phyloP scores from a whole-genome alignment of 257 asterid genomes.

The Solanum dulcamara region DNA sequence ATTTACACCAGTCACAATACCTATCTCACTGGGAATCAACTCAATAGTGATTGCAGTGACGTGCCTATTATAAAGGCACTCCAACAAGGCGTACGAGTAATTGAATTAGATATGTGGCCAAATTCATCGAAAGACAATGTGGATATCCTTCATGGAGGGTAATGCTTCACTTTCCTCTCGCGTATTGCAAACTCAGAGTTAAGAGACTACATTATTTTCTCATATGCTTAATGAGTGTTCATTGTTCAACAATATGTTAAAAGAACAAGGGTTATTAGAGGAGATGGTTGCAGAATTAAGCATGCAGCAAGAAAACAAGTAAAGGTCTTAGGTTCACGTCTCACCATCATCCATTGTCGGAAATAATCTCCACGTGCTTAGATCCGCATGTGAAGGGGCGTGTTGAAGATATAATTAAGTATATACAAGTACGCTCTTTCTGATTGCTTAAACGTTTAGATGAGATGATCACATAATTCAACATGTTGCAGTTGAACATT shows the following conservation, averaged over 20 bases:
- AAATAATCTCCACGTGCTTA: not conserved
- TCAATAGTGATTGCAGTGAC: conserved; percentile 64
- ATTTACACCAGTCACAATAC: conserved; percentile 68
- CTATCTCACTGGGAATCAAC: conserved; percentile 72
- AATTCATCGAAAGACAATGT: conserved; percentile 57
- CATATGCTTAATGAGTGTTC: not conserved
- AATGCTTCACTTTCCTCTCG: not conserved
- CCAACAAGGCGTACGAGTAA: conserved; percentile 57
- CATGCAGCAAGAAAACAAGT: no score
- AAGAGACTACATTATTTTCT: not conserved
- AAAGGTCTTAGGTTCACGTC: no score
- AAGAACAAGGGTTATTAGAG: not conserved
- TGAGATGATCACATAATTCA: not conserved
- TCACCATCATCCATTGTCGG: not conserved
- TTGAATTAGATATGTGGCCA: conserved; percentile 87
- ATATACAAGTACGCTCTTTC: not conserved
- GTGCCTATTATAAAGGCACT: conserved; percentile 58
- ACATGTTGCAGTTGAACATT: not conserved
- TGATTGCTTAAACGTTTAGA: not conserved
- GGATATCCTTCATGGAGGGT: conserved; percentile 81
- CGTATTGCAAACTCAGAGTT: not conserved
- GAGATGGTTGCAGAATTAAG: not conserved
- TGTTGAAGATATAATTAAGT: not conserved
- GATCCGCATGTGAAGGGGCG: not conserved
- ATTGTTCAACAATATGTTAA: not conserved